These are phyloP conservation scores for Beauveria scarabaeidicola DNA, from an alignment of 2,329 filamentous ascomycete genomes.

Conservation along the genomic window DNA sequence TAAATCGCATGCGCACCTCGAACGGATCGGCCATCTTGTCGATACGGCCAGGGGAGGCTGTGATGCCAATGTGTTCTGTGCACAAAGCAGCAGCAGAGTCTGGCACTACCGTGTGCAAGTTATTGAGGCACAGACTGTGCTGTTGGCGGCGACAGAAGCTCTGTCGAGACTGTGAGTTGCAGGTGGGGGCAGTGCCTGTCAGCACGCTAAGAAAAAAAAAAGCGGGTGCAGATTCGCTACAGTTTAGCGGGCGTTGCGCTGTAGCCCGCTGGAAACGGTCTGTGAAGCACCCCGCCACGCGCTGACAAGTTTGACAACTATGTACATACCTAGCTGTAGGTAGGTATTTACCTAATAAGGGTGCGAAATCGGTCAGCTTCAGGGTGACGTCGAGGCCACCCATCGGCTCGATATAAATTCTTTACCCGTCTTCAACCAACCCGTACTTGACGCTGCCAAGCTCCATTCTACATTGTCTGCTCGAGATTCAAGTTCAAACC, in stretches of 20 bases:
- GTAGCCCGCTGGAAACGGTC: not conserved
- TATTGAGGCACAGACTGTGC: not conserved
- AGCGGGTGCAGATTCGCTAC: not conserved
- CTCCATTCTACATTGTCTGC: constrained; percentile 13
- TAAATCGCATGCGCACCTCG: constrained; percentile 97
- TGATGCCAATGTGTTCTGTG: not conserved
- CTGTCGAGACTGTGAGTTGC: not conserved
- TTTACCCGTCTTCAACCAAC: constrained; percentile 9
- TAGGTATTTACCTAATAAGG: too few species aligned
- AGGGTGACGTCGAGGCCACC: constrained; percentile 1
- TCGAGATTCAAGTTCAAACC: not conserved
- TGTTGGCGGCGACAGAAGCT: not conserved
- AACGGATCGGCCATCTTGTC: constrained; percentile 68
- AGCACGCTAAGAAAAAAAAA: constrained; percentile 4
- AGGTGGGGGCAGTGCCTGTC: not conserved
- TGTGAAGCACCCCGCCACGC: not conserved
- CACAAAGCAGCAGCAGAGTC: not conserved
- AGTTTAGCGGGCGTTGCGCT: not conserved
- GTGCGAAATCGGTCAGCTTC: constrained; percentile 3
- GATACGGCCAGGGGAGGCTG: not conserved
- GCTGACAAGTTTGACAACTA: too few species aligned
- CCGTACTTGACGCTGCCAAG: constrained; percentile 2
- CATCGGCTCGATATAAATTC: not conserved
- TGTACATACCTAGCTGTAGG: too few species aligned
- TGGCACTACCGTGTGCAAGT: not conserved